phyloP scores from a whole-genome alignment of 73 alveolate genomes.

The Symbiodinium natans region DNA sequence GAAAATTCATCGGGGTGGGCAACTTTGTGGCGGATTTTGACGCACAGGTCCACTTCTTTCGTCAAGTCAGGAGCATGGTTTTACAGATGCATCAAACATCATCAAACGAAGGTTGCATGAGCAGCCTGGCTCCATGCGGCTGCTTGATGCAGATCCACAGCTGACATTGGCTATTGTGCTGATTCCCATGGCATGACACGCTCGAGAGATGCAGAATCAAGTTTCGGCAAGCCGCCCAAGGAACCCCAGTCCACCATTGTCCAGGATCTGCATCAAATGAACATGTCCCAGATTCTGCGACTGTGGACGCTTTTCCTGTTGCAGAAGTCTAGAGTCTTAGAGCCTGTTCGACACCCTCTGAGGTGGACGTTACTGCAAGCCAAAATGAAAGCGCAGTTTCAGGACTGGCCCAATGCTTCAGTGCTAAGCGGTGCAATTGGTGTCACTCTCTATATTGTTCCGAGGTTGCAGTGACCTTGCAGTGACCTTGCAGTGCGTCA shows the following conservation, averaged over 20 bases:
- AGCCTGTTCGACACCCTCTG: neutral
- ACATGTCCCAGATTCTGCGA: neutral
- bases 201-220: neutral
- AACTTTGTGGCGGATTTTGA: too few species aligned
- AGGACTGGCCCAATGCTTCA: neutral
- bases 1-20: neutral
- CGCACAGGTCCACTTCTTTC: too few species aligned
- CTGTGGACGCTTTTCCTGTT: neutral
- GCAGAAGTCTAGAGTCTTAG: neutral
- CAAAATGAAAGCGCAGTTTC: slow-evolving; percentile 81
- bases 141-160: slow-evolving; percentile 38
- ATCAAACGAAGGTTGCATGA: slow-evolving; percentile 73
- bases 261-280: slow-evolving; percentile 70
- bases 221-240: neutral
- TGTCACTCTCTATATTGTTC: too few species aligned
- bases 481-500: too few species aligned
- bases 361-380: slow-evolving; percentile 89
- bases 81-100: too few species aligned
- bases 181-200: neutral
- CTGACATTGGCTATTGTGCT: neutral
- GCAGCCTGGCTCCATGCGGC: slow-evolving; percentile 31
- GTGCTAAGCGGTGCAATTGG: neutral
- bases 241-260: slow-evolving; percentile 48
- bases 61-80: too few species aligned
- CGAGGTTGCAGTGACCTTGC: too few species aligned